Base-by-base conservation (phyloP, 2,329 filamentous ascomycete genomes). In the Capronia americana region DNA sequence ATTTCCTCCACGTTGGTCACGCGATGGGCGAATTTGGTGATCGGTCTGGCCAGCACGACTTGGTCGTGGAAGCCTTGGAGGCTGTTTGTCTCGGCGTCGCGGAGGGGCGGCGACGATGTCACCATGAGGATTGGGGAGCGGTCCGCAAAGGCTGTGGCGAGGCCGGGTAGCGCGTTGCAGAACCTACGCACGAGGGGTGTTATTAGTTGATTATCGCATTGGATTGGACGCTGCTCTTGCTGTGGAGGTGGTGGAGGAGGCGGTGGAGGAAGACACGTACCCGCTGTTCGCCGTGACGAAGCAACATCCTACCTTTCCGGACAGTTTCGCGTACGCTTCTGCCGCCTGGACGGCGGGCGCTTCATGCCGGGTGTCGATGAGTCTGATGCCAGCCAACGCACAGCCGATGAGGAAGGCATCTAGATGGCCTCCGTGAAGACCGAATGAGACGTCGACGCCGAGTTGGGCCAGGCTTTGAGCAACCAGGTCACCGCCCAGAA, bases 211-310 rank as follows among this genome's bases (percentile, higher is more conserved):
- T 12, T 34, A 11, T 32, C 30, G 30, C 30, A 28, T 34, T 34
- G 32, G 2, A 34, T 34, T 11, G n/a, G n/a, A n/a, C n/a, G n/a
- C n/a, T n/a, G n/a, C n/a, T n/a, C n/a, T n/a, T n/a, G n/a, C 28
- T 28, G 8, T 11, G n/a, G n/a, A n/a, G n/a, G n/a, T n/a, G n/a
- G 30, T 30, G 5, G 4, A 11, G 14, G 46, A 20, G 10, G 14
- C 3, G 10, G 14, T 4, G 10, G 12, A 23, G 7, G 26, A 4
- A 34, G 32, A 46, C 4, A 61, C 77, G 63, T 66, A 81, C 80
- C 81, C 80, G 67, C 80, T 83, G 58, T 83, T 83, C 0, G 81
- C 80, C 11, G 81, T 83, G 1, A 83, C 77, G 62, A 84, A 83
- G 64, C 78, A 80, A n/a, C 79, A 77, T 10, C 80, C 81, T 10